A percentile compares a stretch with the other conserved stretches of the same genome.
These are phyloP conservation scores for Fusarium udum DNA, from an alignment of 2,329 filamentous ascomycete species.

Conservation along the genomic window DNA sequence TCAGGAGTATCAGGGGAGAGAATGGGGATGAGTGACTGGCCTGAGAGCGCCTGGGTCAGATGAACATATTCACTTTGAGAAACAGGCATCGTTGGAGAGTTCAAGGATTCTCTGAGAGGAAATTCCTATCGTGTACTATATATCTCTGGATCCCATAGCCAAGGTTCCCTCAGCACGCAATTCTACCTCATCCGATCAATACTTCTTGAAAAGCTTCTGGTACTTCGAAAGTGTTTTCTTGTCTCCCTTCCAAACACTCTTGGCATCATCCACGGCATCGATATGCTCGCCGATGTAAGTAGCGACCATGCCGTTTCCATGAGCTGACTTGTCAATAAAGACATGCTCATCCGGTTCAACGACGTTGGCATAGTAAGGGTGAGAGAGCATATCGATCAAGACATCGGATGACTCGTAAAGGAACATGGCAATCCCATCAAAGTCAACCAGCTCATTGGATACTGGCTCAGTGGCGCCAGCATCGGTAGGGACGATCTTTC, in stretches of 20 bases:
- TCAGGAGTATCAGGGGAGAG: accelerated
- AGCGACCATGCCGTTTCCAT: constrained; percentile 43
- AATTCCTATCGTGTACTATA: not conserved
- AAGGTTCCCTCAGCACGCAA: accelerated
- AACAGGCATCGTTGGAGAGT: accelerated
- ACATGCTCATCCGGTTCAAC: constrained; percentile 45
- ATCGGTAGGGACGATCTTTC: constrained; percentile 40
- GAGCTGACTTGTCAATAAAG: constrained; percentile 45
- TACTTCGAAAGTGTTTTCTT: constrained; percentile 26
- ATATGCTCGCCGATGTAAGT: constrained; percentile 39
- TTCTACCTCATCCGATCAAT: not conserved
- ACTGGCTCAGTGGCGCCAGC: constrained; percentile 24
- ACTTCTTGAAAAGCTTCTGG: constrained; percentile 39
- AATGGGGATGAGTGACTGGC: accelerated
- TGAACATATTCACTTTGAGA: accelerated
- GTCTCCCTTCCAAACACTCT: constrained; percentile 41
- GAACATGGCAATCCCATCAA: constrained; percentile 47
- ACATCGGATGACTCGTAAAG: constrained; percentile 38
- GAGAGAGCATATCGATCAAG: constrained; percentile 39
- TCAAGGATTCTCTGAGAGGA: no score
- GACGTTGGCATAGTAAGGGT: constrained; percentile 43
- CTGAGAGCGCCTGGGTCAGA: accelerated
- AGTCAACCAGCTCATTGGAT: constrained; percentile 37
- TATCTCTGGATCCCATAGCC: not conserved
- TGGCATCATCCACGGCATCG: constrained; percentile 36